phyloP scores from a whole-genome alignment of 2,329 filamentous ascomycete genomes.

The Teratosphaeria pseudoeucalypti region DNA sequence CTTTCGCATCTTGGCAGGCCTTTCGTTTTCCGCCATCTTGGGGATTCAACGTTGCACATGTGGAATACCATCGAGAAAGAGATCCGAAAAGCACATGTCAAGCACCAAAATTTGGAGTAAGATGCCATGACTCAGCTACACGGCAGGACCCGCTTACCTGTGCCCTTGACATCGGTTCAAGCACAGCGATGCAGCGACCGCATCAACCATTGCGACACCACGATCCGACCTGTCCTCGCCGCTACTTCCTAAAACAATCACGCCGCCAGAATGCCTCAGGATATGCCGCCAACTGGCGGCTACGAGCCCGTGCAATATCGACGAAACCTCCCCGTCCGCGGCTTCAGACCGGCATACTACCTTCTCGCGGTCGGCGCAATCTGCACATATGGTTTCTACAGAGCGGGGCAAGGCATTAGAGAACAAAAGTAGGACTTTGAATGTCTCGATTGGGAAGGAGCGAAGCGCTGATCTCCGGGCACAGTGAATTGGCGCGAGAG shows the following conservation, averaged over 20 bases:
- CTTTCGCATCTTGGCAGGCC: conserved; percentile 47
- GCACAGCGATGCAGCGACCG: background rate
- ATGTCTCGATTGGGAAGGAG: background rate
- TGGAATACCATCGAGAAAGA: background rate
- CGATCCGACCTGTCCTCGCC: background rate
- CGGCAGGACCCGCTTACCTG: background rate
- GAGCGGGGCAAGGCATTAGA: conserved; percentile 67
- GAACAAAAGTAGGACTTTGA: conserved; percentile 67
- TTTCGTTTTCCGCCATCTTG: conserved; percentile 46
- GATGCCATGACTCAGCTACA: background rate
- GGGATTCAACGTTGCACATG: background rate
- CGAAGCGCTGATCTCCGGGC: background rate
- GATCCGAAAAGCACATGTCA: background rate
- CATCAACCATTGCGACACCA: background rate
- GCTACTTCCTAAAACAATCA: background rate
- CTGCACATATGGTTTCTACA: conserved; percentile 87
- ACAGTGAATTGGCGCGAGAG: conserved; percentile 83
- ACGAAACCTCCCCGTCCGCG: conserved; percentile 85
- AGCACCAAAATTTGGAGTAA: background rate
- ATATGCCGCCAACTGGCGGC: conserved; percentile 91
- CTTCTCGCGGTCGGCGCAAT: conserved; percentile 65
- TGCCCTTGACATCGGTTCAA: background rate
- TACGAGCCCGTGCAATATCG: conserved; percentile 97
- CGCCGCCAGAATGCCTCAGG: conserved; percentile 67
- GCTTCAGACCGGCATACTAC: conserved; percentile 75